Evolutionary conservation across 2,329 filamentous ascomycete genomes (phyloP).

Genomic region (Neopestalotiopsis clavispora): DNA sequence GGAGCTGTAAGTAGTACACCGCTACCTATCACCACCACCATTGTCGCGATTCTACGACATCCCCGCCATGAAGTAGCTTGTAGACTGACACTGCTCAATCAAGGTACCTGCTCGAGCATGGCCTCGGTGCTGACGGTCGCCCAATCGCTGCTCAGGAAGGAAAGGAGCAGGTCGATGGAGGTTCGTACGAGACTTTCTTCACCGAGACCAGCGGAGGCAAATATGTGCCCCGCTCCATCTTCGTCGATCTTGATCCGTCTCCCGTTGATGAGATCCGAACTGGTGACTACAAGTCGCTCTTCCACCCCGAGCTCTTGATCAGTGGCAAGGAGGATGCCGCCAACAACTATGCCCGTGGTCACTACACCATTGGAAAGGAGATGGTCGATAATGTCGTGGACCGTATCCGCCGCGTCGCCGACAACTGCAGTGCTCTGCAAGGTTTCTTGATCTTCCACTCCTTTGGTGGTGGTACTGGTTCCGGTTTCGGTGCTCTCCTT

Average conservation of each 20-base stretch:
- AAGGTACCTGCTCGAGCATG: constrained; percentile 76
- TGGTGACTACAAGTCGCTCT: constrained; percentile 69
- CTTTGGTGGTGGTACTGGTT: constrained; percentile 74
- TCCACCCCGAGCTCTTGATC: constrained; percentile 74
- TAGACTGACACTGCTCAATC: constrained; percentile 20
- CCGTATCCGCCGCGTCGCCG: constrained; percentile 70
- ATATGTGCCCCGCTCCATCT: constrained; percentile 74
- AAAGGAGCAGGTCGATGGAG: constrained; percentile 63
- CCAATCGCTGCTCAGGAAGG: constrained; percentile 63
- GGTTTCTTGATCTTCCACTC: constrained; percentile 79
- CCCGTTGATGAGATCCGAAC: constrained; percentile 77
- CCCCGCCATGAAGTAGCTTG: neutral
- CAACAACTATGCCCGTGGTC: constrained; percentile 78
- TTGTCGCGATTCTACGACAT: neutral
- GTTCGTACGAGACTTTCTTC: constrained; percentile 76
- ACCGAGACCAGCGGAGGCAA: constrained; percentile 74
- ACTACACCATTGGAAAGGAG: constrained; percentile 80
- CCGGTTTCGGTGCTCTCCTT: constrained; percentile 73
- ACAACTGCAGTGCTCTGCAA: constrained; percentile 75
- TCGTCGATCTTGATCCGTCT: constrained; percentile 74
- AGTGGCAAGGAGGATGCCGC: constrained; percentile 79
- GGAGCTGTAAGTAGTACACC: constrained; percentile 68
- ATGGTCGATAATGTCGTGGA: constrained; percentile 75
- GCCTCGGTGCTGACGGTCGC: constrained; percentile 68
- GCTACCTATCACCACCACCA: constrained; percentile 25